Base-by-base conservation (phyloP, 1,284 basidiomycete species). In the Cystobasidium slooffiae region DNA sequence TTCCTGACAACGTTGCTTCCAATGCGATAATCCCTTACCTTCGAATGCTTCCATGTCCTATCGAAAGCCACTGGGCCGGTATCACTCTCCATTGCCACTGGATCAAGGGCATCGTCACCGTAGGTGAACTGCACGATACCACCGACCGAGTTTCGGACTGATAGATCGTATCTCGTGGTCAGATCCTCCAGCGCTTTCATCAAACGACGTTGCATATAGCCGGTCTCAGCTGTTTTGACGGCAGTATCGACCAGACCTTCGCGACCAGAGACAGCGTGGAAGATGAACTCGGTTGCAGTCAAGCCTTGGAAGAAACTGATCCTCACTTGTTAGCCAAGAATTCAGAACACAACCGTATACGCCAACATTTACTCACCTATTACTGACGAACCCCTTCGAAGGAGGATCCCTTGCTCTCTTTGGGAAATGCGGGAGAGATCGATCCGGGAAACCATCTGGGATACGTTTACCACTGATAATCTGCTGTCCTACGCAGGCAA, bases 161-260 rank as follows among this genome's bases (percentile, higher is more conserved):
- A 94, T 41, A 95, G 84, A 83, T 99, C 97, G 83, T 99, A 99
- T 76, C 97, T 93, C 0, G 93, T 95, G 6, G 94, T 95, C 61
- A 99, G 85, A 85, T 99, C 97, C 82, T 99, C 97, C 78, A 99
- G 84, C 1, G 97, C 96, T 79, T 99, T 99, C 97, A 99, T 99
- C 78, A 99, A 84, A 76, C 97, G 91, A 76, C 97, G 89, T 81
- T 96, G 93, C 96, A 99, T 99, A 85, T 99, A 99, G 53, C 97
- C 97, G 0, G 97, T 99, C 84, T 99, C 97, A 20, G 97, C 97
- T 0, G 97, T 99, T 85, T 99, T 99, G 83, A 99, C 97, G 31
- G 97, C 97, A 0, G 97, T 99, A 84, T 99, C 97, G 80, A 99
- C 96, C 58, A 99, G 84, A 84, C 97, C 97, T 85, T 99, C 97